Percentiles rank a stretch among this genome's conserved stretches.
Evolutionary conservation across 148 eudicot species (phyloP).

Genomic region (Amaranthus palmeri): DNA sequence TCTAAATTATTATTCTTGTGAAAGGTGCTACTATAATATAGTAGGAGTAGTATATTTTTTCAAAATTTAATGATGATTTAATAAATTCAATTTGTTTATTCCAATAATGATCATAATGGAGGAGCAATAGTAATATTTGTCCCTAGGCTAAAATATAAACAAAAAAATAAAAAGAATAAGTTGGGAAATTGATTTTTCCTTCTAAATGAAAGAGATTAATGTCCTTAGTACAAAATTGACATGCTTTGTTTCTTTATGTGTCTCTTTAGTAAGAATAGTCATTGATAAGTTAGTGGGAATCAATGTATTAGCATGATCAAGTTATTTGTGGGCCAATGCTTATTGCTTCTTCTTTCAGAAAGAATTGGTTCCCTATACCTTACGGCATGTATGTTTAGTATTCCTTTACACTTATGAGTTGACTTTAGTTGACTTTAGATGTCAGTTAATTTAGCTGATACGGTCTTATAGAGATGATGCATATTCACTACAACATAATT

Average conservation of each 20-base stretch:
- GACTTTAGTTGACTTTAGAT: not conserved
- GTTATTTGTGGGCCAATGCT: conserved; percentile 22
- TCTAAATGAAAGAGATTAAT: not conserved
- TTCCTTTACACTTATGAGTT: not conserved
- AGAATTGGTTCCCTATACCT: conserved; percentile 25
- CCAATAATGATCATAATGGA: not conserved
- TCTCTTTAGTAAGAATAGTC: not conserved
- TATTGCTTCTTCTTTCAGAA: conserved; percentile 20
- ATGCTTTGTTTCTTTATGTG: conserved; percentile 14
- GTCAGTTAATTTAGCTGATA: too few species aligned
- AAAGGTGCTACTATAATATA: not conserved
- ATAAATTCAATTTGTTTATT: not conserved
- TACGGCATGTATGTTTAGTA: conserved; percentile 19
- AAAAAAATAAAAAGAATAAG: not conserved
- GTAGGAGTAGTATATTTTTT: not conserved
- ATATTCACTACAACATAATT: too few species aligned
- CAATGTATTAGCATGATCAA: conserved; percentile 9
- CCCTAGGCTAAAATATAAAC: not conserved
- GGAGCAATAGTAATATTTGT: not conserved
- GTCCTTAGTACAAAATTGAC: not conserved
- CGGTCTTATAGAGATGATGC: too few species aligned
- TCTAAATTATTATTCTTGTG: not conserved
- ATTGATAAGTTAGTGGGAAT: conserved; percentile 5
- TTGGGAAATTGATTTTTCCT: not conserved
- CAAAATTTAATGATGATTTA: not conserved